Conservation (phyloP, 345 rosid genomes). For the Noccaea bulbosa region DNA sequence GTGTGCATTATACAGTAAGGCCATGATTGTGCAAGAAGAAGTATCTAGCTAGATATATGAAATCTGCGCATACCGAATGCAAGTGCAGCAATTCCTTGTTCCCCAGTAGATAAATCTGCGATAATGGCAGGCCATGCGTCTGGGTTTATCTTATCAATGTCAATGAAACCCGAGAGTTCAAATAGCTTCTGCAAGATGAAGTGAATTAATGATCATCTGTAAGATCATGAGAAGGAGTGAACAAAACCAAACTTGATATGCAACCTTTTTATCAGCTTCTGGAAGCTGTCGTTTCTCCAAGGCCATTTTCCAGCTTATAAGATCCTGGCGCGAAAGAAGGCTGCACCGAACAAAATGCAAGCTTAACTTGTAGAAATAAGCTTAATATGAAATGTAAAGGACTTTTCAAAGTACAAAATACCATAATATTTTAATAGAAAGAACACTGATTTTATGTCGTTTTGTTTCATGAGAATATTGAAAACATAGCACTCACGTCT, state of each 20-base stretch:
- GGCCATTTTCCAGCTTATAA: conserved; percentile 98
- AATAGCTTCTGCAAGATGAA: conserved; percentile 55
- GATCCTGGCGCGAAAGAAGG: conserved; percentile 94
- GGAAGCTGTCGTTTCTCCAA: conserved; percentile 87
- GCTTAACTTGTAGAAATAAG: conserved; percentile 11
- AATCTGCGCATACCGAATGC: conserved; percentile 74
- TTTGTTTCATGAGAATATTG: conserved; percentile 9
- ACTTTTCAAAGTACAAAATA: conserved; percentile 7
- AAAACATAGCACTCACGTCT: conserved; percentile 10
- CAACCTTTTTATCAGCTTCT: conserved; percentile 84
- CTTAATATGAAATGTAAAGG: conserved; percentile 16
- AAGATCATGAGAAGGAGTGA: conserved; percentile 6
- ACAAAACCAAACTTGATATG: conserved; percentile 27
- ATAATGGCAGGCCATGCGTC: conserved; percentile 95
- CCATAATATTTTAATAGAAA: background rate
- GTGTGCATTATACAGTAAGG: conserved; percentile 30
- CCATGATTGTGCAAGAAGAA: conserved; percentile 22
- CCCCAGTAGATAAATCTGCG: conserved; percentile 84
- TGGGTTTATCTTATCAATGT: conserved; percentile 77
- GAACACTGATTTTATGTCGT: background rate
- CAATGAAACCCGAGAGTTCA: conserved; percentile 84
- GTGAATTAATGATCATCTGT: conserved; percentile 23
- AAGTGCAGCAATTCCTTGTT: conserved; percentile 87
- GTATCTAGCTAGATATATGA: conserved; percentile 26
- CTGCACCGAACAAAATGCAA: conserved; percentile 48